These are phyloP conservation scores for Diaporthe eres DNA, from an alignment of 2,329 filamentous ascomycete species.

Conservation along the genomic window DNA sequence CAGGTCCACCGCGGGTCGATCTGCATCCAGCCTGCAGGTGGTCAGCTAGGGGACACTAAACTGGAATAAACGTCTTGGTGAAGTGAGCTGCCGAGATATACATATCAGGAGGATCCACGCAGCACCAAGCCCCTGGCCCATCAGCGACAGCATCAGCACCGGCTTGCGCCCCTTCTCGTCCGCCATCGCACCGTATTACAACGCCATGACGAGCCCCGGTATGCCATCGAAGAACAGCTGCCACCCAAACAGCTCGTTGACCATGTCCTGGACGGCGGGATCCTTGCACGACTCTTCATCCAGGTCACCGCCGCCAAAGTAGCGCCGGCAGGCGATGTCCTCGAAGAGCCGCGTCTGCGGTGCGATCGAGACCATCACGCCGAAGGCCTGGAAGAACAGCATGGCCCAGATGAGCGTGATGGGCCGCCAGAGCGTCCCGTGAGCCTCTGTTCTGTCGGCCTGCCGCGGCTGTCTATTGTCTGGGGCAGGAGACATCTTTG, in stretches of 20 bases:
- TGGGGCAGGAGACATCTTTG: background rate
- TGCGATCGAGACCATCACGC: background rate
- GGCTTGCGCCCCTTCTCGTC: conserved; percentile 4
- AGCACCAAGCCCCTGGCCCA: conserved; percentile 1
- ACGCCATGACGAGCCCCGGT: conserved; percentile 6
- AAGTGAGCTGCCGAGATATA: background rate
- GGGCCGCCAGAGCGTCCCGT: background rate
- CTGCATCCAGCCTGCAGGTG: background rate
- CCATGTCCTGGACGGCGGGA: conserved; percentile 2
- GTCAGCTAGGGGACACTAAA: background rate
- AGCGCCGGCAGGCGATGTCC: conserved; percentile 10
- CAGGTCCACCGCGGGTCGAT: conserved; percentile 2
- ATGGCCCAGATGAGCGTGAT: conserved; percentile 20
- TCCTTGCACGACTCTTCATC: conserved; percentile 6
- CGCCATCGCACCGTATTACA: conserved; percentile 22
- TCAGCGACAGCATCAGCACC: conserved; percentile 10
- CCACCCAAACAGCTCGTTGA: conserved; percentile 19
- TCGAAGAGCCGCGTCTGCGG: conserved; percentile 23
- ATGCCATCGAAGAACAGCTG: conserved; percentile 21
- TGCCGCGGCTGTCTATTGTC: background rate
- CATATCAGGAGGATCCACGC: conserved; percentile 15
- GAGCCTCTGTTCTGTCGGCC: background rate
- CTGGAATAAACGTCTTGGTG: background rate
- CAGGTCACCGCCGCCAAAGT: background rate
- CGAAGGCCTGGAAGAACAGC: conserved; percentile 19